Conservation (phyloP, 257 asterid species). For the Petunia secreta region DNA sequence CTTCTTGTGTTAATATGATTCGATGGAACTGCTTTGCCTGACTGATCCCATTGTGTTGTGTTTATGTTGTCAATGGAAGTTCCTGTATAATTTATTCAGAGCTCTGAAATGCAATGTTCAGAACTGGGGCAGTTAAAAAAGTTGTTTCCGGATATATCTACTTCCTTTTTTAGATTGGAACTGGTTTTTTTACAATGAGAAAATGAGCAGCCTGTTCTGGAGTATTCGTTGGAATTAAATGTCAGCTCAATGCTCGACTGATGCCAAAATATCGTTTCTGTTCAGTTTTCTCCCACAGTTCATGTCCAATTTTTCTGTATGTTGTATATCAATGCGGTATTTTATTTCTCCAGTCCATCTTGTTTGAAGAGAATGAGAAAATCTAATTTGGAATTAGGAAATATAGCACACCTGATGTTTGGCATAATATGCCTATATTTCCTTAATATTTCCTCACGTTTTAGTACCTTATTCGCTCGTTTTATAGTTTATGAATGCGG, state of each 20-base stretch:
- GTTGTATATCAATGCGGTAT: too few species aligned
- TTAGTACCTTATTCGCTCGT: too few species aligned
- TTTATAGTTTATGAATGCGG: too few species aligned
- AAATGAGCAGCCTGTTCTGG: neutral
- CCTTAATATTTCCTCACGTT: too few species aligned
- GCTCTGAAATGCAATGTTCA: neutral
- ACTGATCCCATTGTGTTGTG: neutral
- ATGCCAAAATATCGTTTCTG: too few species aligned
- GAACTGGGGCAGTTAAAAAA: neutral
- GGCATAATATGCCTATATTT: too few species aligned
- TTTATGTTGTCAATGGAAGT: neutral
- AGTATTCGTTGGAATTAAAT: neutral
- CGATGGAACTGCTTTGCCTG: neutral
- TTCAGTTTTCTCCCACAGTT: too few species aligned
- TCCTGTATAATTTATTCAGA: neutral
- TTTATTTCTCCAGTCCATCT: neutral
- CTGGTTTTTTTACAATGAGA: neutral
- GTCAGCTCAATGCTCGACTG: too few species aligned
- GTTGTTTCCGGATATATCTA: neutral
- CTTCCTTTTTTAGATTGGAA: neutral
- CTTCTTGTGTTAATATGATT: neutral
- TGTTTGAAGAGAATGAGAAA: neutral
- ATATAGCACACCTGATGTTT: too few species aligned
- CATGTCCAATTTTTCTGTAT: too few species aligned
- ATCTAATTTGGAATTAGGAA: neutral